Base-by-base conservation (phyloP, 345 rosid genomes). In the Salix exigua region DNA sequence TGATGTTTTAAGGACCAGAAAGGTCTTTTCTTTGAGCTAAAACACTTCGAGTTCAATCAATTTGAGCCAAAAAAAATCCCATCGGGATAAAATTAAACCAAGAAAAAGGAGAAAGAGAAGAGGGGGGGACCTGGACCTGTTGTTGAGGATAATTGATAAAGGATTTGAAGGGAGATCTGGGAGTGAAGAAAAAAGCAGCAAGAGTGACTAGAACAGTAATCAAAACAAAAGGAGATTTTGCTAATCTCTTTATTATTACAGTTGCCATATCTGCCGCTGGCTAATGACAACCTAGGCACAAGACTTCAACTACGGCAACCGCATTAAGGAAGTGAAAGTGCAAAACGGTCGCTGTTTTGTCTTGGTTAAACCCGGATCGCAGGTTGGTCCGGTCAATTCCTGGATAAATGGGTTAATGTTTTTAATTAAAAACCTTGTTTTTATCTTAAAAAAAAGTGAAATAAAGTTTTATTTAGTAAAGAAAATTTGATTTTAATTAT, bases 161-260 rank as follows among this genome's bases (percentile, higher is more conserved):
- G 74, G 72, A 68, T 65, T 82, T 84, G 74, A 79, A 73, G 37
- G 84, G 77, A 78, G 77, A 85, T 83, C 84, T 89, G 64, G 62
- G 73, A 18, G 71, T 61, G 74, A 83, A 53, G 72, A 82, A 67
- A 66, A 91, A 40, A 28, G 96, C 91, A 7, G 87, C 28, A 46
- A 90, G 61, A 78, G 88, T 70, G 28, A 83, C 87, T 30, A 86
- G 75, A 68, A 85, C 66, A 25, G 95, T 76, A 31, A 88, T 64
- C 28, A 82, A 88, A 0, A 83, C 51, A 38, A 79, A 74, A n/a
- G 62, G 62, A 55, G 62, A 55, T 55, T 25, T 3, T 1, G 62
- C 62, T 55, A n/a, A 55, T 55, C 62, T n/a, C 62, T 55, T 55
- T 55, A 55, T 55, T 10, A n/a, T 55, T n/a, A 9, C 62, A 55